Percentiles rank a stretch among this genome's conserved stretches.
Evolutionary conservation across 768 basidiomycete genomes (phyloP).

Genomic region (Hericium rajendrae): DNA sequence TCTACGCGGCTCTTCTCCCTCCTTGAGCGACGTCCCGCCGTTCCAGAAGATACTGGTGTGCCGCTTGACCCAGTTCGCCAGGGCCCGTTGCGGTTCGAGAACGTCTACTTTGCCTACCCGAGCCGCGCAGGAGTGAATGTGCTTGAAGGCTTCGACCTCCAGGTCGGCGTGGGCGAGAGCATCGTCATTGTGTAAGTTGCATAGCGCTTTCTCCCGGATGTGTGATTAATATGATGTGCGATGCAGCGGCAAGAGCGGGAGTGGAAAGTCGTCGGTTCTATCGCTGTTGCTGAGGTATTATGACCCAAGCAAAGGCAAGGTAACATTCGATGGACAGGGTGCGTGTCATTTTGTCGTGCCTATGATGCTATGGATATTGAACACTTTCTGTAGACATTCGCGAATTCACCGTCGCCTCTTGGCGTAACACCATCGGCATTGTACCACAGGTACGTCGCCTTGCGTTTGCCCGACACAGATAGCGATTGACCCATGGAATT

Average conservation of each 20-base stretch:
- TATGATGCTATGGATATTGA: not conserved
- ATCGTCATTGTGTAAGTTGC: constrained; percentile 83
- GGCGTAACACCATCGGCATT: constrained; percentile 85
- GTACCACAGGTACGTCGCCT: constrained; percentile 60
- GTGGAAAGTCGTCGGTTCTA: constrained; percentile 90
- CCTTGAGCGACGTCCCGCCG: constrained; percentile 68
- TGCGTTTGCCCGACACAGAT: not conserved
- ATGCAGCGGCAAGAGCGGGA: constrained; percentile 78
- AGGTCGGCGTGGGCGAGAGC: constrained; percentile 76
- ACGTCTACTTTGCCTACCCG: constrained; percentile 84
- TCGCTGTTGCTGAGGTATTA: constrained; percentile 83
- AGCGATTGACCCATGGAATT: not conserved
- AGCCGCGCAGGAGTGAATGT: constrained; percentile 74
- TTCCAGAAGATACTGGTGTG: constrained; percentile 55
- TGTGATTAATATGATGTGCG: not conserved
- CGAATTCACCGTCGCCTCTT: constrained; percentile 75
- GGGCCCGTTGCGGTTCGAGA: constrained; percentile 72
- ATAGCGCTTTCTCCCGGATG: not conserved
- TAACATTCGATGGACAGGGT: constrained; percentile 86
- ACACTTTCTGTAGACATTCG: constrained; percentile 55
- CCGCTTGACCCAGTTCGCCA: constrained; percentile 44
- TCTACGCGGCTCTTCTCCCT: constrained; percentile 92
- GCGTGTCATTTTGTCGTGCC: constrained; percentile 8
- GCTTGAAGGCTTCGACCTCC: constrained; percentile 73
- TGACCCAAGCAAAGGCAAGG: constrained; percentile 72